Conservation (phyloP, 495 filamentous ascomycete species). For the Trichocladium antarcticum region DNA sequence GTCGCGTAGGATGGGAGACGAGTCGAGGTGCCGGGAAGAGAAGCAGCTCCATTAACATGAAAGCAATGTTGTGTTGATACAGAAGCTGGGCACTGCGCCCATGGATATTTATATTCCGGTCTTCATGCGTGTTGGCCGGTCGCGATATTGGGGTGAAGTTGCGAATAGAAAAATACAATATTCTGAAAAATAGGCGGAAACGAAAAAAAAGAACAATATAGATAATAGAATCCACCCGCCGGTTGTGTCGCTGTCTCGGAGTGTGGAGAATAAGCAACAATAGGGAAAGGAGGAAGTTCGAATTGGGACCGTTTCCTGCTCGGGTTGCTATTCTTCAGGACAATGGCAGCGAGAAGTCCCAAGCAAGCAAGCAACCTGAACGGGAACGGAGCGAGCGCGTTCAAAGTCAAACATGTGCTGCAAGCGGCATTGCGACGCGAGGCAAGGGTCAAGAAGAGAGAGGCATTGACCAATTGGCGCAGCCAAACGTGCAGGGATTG, state of each 20-base stretch:
- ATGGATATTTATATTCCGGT: neutral
- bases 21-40: neutral
- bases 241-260: neutral
- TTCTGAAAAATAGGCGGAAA: neutral
- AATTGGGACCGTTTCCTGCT: too few relatives aligned
- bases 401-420: neutral
- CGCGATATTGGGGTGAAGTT: neutral
- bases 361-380: too few relatives aligned
- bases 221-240: neutral
- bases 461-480: neutral
- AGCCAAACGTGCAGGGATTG: neutral
- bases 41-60: neutral
- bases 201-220: neutral
- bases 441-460: neutral
- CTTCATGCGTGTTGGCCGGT: neutral
- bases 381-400: neutral
- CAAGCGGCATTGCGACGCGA: neutral
- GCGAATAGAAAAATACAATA: neutral
- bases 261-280: neutral
- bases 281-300: too few relatives aligned
- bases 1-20: too few relatives aligned
- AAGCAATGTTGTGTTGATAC: neutral
- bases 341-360: too few relatives aligned
- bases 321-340: too few relatives aligned
- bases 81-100: neutral